Base-by-base conservation (phyloP, 441 rosid genomes). In the Croton setiger region DNA sequence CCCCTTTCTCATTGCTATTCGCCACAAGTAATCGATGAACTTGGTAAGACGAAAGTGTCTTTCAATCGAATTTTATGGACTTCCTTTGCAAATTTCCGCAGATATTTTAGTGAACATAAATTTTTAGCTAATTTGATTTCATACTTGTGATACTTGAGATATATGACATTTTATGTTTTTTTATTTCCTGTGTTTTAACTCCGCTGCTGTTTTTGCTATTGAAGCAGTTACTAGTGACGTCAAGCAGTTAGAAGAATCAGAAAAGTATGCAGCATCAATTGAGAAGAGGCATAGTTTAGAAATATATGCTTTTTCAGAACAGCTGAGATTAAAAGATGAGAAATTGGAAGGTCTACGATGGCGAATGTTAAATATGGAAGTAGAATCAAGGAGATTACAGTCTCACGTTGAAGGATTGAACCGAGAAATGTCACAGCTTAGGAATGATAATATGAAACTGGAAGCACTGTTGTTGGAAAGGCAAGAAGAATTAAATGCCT, bases 261-360 rank as follows among this genome's bases (percentile, higher is more conserved):
- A 82, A 64, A 76, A 84, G 77, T 84, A 86, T 76, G 83, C 83
- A n/a, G 66, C 81, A 51, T 70, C 80, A 58, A 80, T 84, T n/a
- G 88, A 84, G 86, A 88, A 80, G 79, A 80, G 83, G 73, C 90
- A 87, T 74, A 91, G 84, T 65, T 71, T 78, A 35, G 98, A 89
- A 75, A 55, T 89, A 47, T 87, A 82, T 55, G 91, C 81, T 23
- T 91, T 85, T 77, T 82, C 83, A 35, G 90, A 91, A 75, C 85
- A 87, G 73, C 77, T 89, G 87, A 83, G 93, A 69, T 79, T 85
- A 54, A 93, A 89, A 78, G 97, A 93, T 74, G 93, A 88, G 74
- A 89, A 83, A 67, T 68, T 89, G 66, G 95, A 91, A 81, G 85
- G 85, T 63, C 78, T 74, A 35, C 87, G 83, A 18, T 84, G 90